A percentile compares a stretch with the other conserved stretches of the same genome.
phyloP scores from a whole-genome alignment of 2,329 filamentous ascomycete genomes.

The Fusarium papillatum region DNA sequence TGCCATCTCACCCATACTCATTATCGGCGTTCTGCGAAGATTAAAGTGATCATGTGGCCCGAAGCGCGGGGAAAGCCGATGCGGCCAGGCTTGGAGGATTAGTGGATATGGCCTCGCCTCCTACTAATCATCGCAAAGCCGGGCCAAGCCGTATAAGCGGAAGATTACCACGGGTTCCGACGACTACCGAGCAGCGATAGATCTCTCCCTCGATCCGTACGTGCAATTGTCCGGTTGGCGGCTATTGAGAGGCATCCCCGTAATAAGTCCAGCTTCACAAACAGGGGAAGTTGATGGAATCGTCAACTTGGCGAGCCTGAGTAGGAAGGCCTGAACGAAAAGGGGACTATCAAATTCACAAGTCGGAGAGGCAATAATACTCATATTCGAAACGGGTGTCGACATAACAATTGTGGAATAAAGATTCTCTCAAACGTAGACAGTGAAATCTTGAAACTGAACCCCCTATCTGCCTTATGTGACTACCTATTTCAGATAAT shows the following conservation, averaged over 20 bases:
- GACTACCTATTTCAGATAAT: background rate
- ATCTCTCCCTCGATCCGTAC: too few species aligned
- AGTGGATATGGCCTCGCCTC: too few species aligned
- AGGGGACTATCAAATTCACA: too few species aligned
- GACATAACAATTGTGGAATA: too few species aligned
- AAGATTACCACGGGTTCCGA: background rate
- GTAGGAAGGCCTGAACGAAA: too few species aligned
- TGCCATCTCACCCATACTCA: background rate
- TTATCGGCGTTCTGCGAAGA: background rate
- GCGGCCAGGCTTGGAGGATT: too few species aligned
- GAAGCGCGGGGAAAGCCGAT: background rate
- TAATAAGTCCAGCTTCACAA: background rate
- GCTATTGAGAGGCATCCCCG: background rate
- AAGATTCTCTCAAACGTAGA: background rate
- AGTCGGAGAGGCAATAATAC: too few species aligned
- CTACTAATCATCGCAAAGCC: background rate
- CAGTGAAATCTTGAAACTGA: background rate
- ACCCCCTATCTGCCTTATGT: background rate
- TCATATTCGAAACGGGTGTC: too few species aligned
- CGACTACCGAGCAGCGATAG: too few species aligned
- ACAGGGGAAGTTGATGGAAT: background rate
- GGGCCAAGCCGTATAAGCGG: background rate
- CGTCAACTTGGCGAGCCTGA: too few species aligned
- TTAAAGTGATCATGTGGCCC: background rate
- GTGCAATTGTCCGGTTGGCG: too few species aligned